Conservation (phyloP, 257 asterid species). For the Solanum piurae region DNA sequence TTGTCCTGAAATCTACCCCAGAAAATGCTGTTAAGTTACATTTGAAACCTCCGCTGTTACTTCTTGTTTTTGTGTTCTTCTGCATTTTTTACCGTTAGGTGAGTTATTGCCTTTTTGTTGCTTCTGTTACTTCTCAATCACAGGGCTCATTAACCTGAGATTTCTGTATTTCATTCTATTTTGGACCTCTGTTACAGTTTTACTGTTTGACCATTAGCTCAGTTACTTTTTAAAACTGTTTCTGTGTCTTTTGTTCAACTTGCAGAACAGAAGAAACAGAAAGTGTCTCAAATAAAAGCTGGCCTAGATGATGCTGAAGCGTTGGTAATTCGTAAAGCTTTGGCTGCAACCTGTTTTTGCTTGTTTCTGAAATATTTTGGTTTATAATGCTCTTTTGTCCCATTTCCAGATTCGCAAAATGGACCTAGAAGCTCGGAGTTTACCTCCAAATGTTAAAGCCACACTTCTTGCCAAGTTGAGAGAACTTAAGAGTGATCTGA, state of each 20-base stretch:
- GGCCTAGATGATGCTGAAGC: constrained; percentile 59
- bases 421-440: constrained; percentile 89
- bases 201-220: neutral
- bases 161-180: neutral
- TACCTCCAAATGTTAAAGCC: constrained; percentile 65
- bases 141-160: neutral
- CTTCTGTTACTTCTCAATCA: neutral
- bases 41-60: neutral
- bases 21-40: neutral
- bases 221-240: neutral
- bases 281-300: constrained; percentile 34
- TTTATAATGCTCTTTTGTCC: neutral
- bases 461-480: constrained; percentile 67
- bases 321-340: constrained; percentile 28
- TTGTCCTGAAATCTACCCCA: neutral
- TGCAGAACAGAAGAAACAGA: constrained; percentile 68
- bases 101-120: neutral
- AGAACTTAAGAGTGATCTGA: constrained; percentile 72
- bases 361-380: neutral
- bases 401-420: constrained; percentile 62
- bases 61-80: neutral
- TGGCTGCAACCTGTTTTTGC: neutral
- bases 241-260: neutral
- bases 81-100: neutral
- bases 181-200: neutral